Conservation (phyloP, 768 basidiomycete genomes). For the Tylopilus subfusipes region DNA sequence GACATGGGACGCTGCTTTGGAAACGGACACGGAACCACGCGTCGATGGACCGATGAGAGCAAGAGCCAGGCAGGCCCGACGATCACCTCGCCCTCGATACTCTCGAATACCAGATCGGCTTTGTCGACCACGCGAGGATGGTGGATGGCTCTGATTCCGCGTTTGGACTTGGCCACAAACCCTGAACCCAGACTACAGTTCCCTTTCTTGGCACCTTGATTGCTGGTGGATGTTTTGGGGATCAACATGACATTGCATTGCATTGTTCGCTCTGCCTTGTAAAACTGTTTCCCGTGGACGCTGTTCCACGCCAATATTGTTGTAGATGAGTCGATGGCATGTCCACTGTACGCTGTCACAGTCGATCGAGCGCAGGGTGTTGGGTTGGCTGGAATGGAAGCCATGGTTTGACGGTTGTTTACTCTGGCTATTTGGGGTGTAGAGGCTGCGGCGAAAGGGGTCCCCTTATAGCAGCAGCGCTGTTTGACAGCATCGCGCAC, state of each 20-base stretch:
- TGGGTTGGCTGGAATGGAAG: neutral
- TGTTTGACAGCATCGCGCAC: neutral
- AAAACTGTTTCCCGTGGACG: neutral
- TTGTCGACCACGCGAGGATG: slow-evolving; percentile 26
- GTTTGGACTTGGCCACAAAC: neutral
- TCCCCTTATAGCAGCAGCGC: slow-evolving; percentile 1
- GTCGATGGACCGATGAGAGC: slow-evolving; percentile 1
- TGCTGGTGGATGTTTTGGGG: neutral
- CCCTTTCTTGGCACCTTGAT: neutral
- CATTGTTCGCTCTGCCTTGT: neutral
- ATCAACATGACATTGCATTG: neutral
- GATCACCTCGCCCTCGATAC: slow-evolving; percentile 26
- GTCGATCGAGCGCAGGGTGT: neutral
- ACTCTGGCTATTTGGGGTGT: slow-evolving; percentile 6
- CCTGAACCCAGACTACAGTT: neutral
- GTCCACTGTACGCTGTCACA: neutral
- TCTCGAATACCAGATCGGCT: slow-evolving; percentile 51
- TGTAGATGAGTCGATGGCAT: neutral
- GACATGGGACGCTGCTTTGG: neutral
- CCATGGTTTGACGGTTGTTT: slow-evolving; percentile 23
- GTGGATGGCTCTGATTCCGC: slow-evolving; percentile 16
- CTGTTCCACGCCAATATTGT: neutral
- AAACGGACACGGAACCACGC: slow-evolving; percentile 7
- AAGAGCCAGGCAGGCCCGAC: slow-evolving; percentile 1
- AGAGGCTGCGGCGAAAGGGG: neutral